Base-by-base conservation (phyloP, 208 protist genomes). In the Lotmaria passim region DNA sequence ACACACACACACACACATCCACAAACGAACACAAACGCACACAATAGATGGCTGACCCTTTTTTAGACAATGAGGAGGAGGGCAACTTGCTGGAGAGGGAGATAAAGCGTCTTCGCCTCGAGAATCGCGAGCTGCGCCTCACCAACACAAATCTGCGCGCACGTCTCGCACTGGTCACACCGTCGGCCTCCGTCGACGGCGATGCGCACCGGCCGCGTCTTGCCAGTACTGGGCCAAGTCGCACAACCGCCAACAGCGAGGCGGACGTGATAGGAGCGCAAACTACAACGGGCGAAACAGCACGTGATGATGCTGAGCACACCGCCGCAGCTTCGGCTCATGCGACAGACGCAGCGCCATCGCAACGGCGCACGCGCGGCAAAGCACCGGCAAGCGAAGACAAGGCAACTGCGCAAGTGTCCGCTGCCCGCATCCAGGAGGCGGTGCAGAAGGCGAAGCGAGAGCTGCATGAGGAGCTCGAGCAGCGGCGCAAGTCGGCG, bases 41-140 rank as follows among this genome's bases (percentile, higher is more conserved):
- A 36, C 7, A 6, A 36, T 26, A 56, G 39, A 81, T 81, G 79
- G 17, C 46, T 3, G 75, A 82, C 48, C 75, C 80, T 2, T 85
- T 82, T 31, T 11, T 82, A 7, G 30, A 55, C 0, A n/a, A 7
- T n/a, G 30, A 61, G 15, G 34, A 61, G 15, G 34, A 52, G 2
- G 39, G 7, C 7, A 23, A 39, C 14, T 6, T 44, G 24, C 67
- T 78, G 6, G 36, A 82, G 39, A 34, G 50, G 58, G 82, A 90
- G 57, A 39, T 93, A 43, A 66, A 81, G 73, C 83, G 69, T 19
- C 56, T 93, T 10, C 68, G 75, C 55, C 73, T 78, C 38, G 84
- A 90, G 63, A 93, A 93, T 60, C 71, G 75, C 26, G 77, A 85
- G 51, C 78, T 93, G 26, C 73, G 87, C n/a, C 76, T 83, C 43